Base-by-base conservation (phyloP, 2,329 filamentous ascomycete genomes). In the Colletotrichum tofieldiae region DNA sequence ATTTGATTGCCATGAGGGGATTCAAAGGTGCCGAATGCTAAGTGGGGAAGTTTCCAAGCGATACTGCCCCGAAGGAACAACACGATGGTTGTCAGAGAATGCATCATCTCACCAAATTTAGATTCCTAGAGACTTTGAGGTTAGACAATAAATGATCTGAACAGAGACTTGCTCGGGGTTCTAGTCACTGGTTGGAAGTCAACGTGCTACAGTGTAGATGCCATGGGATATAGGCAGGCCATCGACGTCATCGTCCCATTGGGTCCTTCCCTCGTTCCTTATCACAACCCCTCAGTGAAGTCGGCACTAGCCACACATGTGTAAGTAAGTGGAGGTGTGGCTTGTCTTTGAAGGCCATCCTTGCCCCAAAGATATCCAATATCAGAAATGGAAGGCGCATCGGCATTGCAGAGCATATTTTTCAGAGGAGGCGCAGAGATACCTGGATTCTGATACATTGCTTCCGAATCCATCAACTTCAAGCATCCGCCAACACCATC, bases 1-100 rank as follows among this genome's bases (percentile, higher is more conserved):
- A 73, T 41, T 45, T 78, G 75, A 47, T 62, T 54, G 5, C 43
- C 51, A 14, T 71, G 75, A 59, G 72, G 47, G 14, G 18, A n/a
- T 49, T 54, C 37, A 37, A 41, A 18, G 47, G 63, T 43, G 5
- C 39, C 35, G 8, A 72, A 43, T 32, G 55, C 54, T 18, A 11
- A 26, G 49, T 71, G 71, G 41, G 71, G 71, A 16, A 73, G 52
- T n/a, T 72, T 64, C 71, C 71, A 73, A n/a, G 56, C 55, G 29
- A 45, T 37, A 3, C 37, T 32, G 43, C 35, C n/a, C 11, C 52
- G 49, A 12, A 73, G 16, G 14, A 39, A 5, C 1, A 52, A 35
- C 14, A 62, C 1, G 26, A 56, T 35, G 39, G 54, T 14, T 8
- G 45, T 5, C 5, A 49, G 23, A 20, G 18, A 18, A 47, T 43